Evolutionary conservation across 257 asterid genomes (phyloP), one percentile per base, ranked within the genome.

Genomic region (Lithospermum erythrorhizon): DNA sequence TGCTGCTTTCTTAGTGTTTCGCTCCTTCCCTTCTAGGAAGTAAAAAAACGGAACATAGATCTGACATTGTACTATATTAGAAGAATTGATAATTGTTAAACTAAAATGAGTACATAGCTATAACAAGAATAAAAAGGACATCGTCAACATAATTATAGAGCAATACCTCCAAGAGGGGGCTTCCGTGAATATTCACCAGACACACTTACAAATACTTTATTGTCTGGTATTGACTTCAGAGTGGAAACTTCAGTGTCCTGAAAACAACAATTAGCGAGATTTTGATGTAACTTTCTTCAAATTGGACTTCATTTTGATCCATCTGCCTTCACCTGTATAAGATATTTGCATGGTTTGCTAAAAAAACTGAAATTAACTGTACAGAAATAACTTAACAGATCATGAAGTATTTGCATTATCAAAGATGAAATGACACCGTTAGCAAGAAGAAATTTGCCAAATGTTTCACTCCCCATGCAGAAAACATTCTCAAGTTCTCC

Each of bases 171-270:
- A 37, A 91, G 45, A 5, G 95, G 96, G 59, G 98, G 95, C 62
- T 91, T 91, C 76, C 96, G 86, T 7, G 98, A 91, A 73, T 88
- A 88, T 70, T 86, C 98, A 35, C 98, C 95, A 6, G 98, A 96
- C 58, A 91, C 76, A 63, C 95, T 91, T 72, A 91, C 70, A 75
- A 88, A 61, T 11, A 88, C 86, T 74, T 70, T 84, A 66, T 81
- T 79, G 53, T 84, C 81, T 4, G 89, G 89, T n/a, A 81, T 70
- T 32, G 13, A 65, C 16, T 66, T 74, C 59, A 32, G 32, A 58
- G 70, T 69, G 21, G 63, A 65, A 62, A 68, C 35, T 54, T 71
- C 66, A 30, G 61, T 66, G 60, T 78, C 94, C 97, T 89, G 81
- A 80, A 80, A 68, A 25, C 41, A 67, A 56, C 16, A 49, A 58